A percentile compares a stretch with the other conserved stretches of the same genome.
Conservation (phyloP, 106 monocot species). For the Dactylorhiza incarnata region DNA sequence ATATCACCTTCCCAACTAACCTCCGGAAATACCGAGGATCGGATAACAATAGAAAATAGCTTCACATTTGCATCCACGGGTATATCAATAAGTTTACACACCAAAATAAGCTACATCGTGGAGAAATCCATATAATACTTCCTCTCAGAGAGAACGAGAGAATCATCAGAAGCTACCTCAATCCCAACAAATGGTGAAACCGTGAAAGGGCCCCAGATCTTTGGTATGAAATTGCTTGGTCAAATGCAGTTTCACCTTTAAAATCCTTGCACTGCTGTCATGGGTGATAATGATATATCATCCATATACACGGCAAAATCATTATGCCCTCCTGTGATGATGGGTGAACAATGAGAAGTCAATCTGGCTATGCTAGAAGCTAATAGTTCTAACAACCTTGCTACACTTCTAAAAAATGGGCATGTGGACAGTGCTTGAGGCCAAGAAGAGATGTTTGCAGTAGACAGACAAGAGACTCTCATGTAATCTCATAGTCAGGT, state of each 20-base stretch:
- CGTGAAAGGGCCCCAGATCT: too few relatives aligned
- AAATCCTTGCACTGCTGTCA: background rate
- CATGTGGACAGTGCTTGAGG: too few relatives aligned
- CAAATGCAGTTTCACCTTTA: too few relatives aligned
- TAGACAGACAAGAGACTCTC: background rate
- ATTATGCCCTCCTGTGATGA: background rate
- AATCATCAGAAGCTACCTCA: background rate
- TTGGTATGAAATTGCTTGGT: too few relatives aligned
- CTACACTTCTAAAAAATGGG: too few relatives aligned
- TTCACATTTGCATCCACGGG: background rate
- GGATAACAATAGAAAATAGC: background rate
- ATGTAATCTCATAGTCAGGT: background rate
- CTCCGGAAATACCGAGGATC: background rate
- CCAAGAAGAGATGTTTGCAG: too few relatives aligned
- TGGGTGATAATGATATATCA: background rate
- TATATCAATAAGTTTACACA: background rate
- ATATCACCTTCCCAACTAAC: background rate
- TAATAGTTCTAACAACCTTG: too few relatives aligned
- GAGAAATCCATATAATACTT: background rate
- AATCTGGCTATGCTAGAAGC: background rate
- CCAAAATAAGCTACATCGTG: background rate
- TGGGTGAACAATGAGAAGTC: background rate
- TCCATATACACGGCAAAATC: too few relatives aligned
- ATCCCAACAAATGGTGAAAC: too few relatives aligned
- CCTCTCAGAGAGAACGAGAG: too few relatives aligned